Evolutionary conservation across 768 basidiomycete genomes (phyloP).

Genomic region (Mycena alexandri): DNA sequence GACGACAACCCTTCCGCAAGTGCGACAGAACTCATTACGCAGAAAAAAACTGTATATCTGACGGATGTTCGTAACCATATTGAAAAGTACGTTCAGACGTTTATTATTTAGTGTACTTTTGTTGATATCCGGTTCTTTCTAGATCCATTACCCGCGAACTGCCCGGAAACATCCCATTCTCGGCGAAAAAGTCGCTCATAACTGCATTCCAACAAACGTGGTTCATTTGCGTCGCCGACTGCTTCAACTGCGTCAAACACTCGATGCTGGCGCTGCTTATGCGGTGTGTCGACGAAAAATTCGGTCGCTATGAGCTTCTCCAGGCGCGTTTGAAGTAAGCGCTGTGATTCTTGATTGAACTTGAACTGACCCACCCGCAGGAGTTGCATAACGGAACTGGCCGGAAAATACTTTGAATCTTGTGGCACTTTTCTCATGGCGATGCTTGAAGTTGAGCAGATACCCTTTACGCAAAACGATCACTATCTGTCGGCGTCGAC

Average conservation of each 20-base stretch:
- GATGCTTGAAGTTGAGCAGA: slow-evolving; percentile 49
- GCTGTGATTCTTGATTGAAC: background rate
- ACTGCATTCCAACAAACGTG: slow-evolving; percentile 48
- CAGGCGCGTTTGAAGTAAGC: slow-evolving; percentile 52
- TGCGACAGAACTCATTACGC: slow-evolving; percentile 36
- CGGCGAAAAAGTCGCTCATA: slow-evolving; percentile 51
- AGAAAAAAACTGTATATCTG: slow-evolving; percentile 42
- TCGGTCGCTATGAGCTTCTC: slow-evolving; percentile 55
- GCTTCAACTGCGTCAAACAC: slow-evolving; percentile 43
- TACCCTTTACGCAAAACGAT: slow-evolving; percentile 54
- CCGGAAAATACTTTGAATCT: slow-evolving; percentile 19
- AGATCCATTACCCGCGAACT: slow-evolving; percentile 55
- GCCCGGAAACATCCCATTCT: slow-evolving; percentile 54
- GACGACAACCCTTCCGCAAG: slow-evolving; percentile 34
- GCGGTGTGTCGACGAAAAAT: slow-evolving; percentile 49
- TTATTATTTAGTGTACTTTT: background rate
- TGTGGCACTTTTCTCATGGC: slow-evolving; percentile 43
- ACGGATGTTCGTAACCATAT: slow-evolving; percentile 51
- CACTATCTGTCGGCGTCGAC: slow-evolving; percentile 47
- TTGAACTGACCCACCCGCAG: slow-evolving; percentile 13
- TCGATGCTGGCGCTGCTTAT: slow-evolving; percentile 48
- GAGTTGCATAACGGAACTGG: slow-evolving; percentile 30
- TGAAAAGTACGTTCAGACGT: slow-evolving; percentile 39
- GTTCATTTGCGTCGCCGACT: slow-evolving; percentile 39
- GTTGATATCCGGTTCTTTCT: background rate